Evolutionary conservation across 2,329 filamentous ascomycete genomes (phyloP), one percentile per base, ranked within the genome.

Genomic region (Pseudofabraea citricarpa): DNA sequence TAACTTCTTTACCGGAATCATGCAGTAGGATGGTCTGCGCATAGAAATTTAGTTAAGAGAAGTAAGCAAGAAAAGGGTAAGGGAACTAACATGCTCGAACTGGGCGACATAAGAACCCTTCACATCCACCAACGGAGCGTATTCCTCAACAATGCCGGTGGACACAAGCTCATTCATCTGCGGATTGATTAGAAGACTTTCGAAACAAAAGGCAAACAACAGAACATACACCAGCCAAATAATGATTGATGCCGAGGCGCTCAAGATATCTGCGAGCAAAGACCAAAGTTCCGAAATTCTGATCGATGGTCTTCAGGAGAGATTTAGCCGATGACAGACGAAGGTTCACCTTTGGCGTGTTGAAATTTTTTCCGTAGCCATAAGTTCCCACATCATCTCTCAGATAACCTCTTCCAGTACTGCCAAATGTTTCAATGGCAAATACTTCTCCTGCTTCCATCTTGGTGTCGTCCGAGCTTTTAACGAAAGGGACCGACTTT

Each of bases 191-290:
- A 59, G 47, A 19, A 24, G 16, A 15, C 5, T 15, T 29, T 4
- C 8, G n/a, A 27, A 13, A 57, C 5, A 18, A 29, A 20, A 16
- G 3, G 16, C 3, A 10, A 16, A n/a, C 3, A 40, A 27, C 8
- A 8, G 10, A 32, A 23, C 70, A 64, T 58, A 79, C 72, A 2
- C 77, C 79, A 1, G 76, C 69, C 39, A 79, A 59, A 50, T 84
- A 84, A 23, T 72, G 70, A 35, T 81, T 70, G 15, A 74, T 58
- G 0, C 80, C 80, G n/a, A 83, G 63, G n/a, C 77, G 72, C 33
- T 83, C 79, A 21, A 84, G 68, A 49, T 83, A 82, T 6, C 79
- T 74, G 16, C 78, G 70, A 44, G 70, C 80, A 55, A 83, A 83
- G 1, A 79, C 74, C 21, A 84, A 54, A 1, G 73, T 79, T 16